These are phyloP conservation scores for Collariella sp. DNA, from an alignment of 495 filamentous ascomycete species.

Conservation along the genomic window DNA sequence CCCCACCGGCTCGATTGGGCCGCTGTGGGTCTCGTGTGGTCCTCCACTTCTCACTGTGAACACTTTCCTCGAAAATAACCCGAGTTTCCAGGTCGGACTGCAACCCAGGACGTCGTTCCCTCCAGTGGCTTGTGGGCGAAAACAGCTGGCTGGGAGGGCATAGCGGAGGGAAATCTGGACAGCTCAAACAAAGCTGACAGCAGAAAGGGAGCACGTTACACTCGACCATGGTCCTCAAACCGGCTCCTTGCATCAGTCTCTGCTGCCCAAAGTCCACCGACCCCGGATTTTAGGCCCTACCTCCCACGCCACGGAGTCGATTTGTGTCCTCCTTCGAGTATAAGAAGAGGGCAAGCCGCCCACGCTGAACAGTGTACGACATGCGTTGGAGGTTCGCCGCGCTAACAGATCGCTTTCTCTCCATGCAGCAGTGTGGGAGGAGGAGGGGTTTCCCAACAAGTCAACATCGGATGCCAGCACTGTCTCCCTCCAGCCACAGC, in stretches of 20 bases:
- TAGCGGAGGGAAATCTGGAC: too few relatives aligned
- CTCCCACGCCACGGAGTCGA: not conserved
- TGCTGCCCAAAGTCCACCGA: slow-evolving; percentile 11
- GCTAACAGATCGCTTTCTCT: not conserved
- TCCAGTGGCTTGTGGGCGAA: slow-evolving; percentile 11
- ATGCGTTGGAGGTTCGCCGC: not conserved
- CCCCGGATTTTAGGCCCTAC: slow-evolving; percentile 1
- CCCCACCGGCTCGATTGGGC: slow-evolving; percentile 27
- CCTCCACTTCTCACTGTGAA: not conserved
- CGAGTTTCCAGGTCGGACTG: not conserved
- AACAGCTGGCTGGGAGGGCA: too few relatives aligned
- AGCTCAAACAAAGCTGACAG: not conserved
- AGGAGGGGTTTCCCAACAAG: not conserved
- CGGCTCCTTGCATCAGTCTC: not conserved
- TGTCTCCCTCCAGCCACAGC: not conserved
- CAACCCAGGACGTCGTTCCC: not conserved
- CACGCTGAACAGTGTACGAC: not conserved
- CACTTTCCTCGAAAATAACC: too few relatives aligned
- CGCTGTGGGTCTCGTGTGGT: slow-evolving; percentile 17
- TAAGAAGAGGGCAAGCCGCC: slow-evolving; percentile 1
- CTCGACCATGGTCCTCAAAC: not conserved
- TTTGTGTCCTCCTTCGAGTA: not conserved
- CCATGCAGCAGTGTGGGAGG: not conserved
- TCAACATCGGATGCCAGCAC: not conserved
- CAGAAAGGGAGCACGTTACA: not conserved